Base-by-base conservation (phyloP, 2,329 filamentous ascomycete species). In the Clarireedia monteithiana region DNA sequence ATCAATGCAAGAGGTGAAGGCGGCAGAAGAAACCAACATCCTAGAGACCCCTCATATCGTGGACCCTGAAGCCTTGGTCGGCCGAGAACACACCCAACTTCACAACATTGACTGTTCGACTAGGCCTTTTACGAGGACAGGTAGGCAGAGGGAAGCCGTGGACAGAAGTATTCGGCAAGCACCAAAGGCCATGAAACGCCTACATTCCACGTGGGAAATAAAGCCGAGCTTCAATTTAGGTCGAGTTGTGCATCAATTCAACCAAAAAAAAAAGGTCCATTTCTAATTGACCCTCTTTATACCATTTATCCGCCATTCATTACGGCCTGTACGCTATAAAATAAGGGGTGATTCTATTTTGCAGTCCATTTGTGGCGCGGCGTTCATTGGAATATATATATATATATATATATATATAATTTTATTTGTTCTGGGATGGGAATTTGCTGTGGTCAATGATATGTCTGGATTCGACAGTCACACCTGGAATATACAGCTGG, bases 1-100 rank as follows among this genome's bases (percentile, higher is more conserved):
- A 62, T 77, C 54, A 72, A 74, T 52, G 75, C 78, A 4, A 68
- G 72, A 56, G 73, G 76, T 57, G 74, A 77, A 63, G 72, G 72
- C 60, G 71, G 70, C 23, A 62, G 49, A 51, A 54, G 59, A 40
- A 57, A 58, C 56, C 72, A 71, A 47, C 75, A 75, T 49, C 67
- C 71, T 9, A 72, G 74, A 55, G 74, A 78, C 64, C 76, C 75
- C 26, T 70, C 67, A 53, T 74, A 74, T 54, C 71, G 73, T 47
- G 65, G 66, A 50, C 60, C 58, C 52, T 68, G 67, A 69, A 9
- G 30, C 10, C 30, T 34, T 34, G 30, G 9, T 9, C 12, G 12
- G 10, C 9, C 12, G 4, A 34, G 5, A 34, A 34, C 30, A 34
- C 10, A 34, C 30, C 30, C 10, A 14, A 34, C 30, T 14, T 34